Conservation (phyloP, 495 filamentous ascomycete species). For the Podospora comata region DNA sequence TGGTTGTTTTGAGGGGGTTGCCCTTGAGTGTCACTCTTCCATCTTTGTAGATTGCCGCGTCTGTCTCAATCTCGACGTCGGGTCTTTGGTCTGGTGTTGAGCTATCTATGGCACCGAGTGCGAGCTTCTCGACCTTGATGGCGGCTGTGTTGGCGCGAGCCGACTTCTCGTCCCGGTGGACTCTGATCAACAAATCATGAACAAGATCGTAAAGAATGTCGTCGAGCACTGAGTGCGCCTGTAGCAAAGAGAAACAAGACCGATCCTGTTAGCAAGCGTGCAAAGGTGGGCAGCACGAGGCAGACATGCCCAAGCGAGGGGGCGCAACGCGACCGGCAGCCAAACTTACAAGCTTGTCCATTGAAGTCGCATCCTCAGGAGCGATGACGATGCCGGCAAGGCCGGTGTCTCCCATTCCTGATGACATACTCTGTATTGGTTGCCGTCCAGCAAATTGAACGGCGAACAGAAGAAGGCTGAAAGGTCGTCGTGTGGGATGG, state of each 20-base stretch:
- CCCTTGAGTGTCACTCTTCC: slow-evolving; percentile 70
- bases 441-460: not conserved
- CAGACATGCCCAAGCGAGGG: not conserved
- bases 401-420: slow-evolving; percentile 35
- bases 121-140: slow-evolving; percentile 64
- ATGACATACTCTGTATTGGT: slow-evolving; percentile 33
- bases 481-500: slow-evolving; percentile 1
- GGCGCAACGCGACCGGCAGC: slow-evolving; percentile 3
- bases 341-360: slow-evolving; percentile 47
- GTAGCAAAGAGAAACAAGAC: slow-evolving; percentile 2
- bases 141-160: slow-evolving; percentile 70
- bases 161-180: slow-evolving; percentile 71
- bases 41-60: slow-evolving; percentile 68
- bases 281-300: not conserved
- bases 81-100: slow-evolving; percentile 41
- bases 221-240: slow-evolving; percentile 59
- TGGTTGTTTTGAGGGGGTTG: slow-evolving; percentile 69
- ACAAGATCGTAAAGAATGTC: slow-evolving; percentile 70
- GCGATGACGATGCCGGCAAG: slow-evolving; percentile 50
- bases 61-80: slow-evolving; percentile 60
- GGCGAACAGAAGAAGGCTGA: not conserved
- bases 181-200: slow-evolving; percentile 65
- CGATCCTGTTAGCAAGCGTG: slow-evolving; percentile 10
- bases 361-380: slow-evolving; percentile 36
- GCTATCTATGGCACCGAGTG: slow-evolving; percentile 50